A percentile compares a stretch with the other conserved stretches of the same genome.
Evolutionary conservation across 192 early-diverging fungal genomes (phyloP).

Genomic region (Backusella sp.): DNA sequence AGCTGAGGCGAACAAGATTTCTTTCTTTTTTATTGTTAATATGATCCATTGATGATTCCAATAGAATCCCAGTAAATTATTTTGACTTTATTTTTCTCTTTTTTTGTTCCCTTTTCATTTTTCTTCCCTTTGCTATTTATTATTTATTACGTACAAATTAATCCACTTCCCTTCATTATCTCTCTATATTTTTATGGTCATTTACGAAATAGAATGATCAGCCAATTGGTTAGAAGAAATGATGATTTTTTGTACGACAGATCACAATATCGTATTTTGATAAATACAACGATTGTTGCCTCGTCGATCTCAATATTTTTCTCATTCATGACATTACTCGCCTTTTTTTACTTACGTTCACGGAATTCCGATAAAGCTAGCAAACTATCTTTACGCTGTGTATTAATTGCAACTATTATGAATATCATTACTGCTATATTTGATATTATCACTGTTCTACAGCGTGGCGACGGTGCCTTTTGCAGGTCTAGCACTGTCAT

Average conservation of each 20-base stretch:
- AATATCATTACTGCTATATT: background rate
- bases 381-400: background rate
- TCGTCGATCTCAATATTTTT: background rate
- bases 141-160: background rate
- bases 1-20: background rate
- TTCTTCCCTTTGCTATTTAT: background rate
- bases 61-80: background rate
- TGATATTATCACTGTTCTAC: background rate
- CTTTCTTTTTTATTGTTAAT: background rate
- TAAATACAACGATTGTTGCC: background rate
- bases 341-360: background rate
- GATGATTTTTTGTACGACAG: background rate
- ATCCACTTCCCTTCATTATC: background rate
- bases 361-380: background rate
- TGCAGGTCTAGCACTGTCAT: background rate
- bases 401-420: background rate
- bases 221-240: background rate
- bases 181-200: background rate
- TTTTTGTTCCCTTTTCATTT: background rate
- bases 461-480: background rate
- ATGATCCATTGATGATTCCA: background rate
- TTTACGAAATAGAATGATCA: background rate
- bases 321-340: background rate
- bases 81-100: background rate
- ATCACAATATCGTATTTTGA: conserved; percentile 1